Base-by-base conservation (phyloP, 2,329 filamentous ascomycete species). In the Trichoderma aggressivum region DNA sequence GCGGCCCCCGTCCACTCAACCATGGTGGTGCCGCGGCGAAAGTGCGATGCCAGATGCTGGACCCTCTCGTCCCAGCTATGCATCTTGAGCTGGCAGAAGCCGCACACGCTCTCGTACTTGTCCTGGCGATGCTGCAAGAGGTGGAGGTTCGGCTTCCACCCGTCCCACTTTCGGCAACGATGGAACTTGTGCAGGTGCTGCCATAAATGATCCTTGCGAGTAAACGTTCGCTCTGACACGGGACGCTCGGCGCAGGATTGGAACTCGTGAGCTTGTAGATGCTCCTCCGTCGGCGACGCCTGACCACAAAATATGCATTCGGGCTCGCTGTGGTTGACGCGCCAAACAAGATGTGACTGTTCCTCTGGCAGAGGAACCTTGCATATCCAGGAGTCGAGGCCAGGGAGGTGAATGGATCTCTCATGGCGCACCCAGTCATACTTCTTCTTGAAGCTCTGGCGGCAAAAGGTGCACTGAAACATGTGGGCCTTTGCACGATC, bases 211-310 rank as follows among this genome's bases (percentile, higher is more conserved):
- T 84, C 82, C 64, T 84, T 84, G 70, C 82, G 79, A 1, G 78
- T 78, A 69, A 84, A 84, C 1, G 78, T 81, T 12, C 82, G 83
- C 53, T 87, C 84, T 21, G 78, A 75, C 7, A 79, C 74, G 7
- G 80, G 75, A 7, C 80, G 86, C 66, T 87, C 84, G 24, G 85
- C 84, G 74, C 88, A 90, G 4, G 84, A 74, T 36, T 82, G 80
- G 26, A 83, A 84, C 70, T 84, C 81, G 71, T 84, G 82, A 5
- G 80, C 78, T 26, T 79, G 75, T 3, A 82, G 75, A 66, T 84
- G 82, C 43, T 80, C 75, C 3, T 81, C 76, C 1, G 74, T 78
- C 1, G 82, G 81, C 0, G 77, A 76, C 2, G 61, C 59, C 7
- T 77, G 71, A 0, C 82, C 82, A 63, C 82, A 84, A 39, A 83